A percentile compares a stretch with the other conserved stretches of the same genome.
phyloP scores from a whole-genome alignment of 2,329 filamentous ascomycete species.

The Didymella pomorum region DNA sequence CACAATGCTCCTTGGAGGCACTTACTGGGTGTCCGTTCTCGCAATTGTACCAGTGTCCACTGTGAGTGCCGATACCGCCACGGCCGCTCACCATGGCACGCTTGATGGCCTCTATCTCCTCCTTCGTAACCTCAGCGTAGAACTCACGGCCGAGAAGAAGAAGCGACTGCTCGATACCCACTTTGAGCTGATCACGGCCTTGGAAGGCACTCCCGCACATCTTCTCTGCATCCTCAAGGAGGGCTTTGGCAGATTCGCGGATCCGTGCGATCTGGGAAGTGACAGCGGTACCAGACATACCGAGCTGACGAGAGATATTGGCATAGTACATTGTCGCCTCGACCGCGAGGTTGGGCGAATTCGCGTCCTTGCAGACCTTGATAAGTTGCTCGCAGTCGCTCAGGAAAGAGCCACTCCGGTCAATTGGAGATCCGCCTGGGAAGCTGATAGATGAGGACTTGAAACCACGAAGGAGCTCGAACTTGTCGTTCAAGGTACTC shows the following conservation, averaged over 20 bases:
- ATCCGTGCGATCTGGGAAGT: slow-evolving; percentile 22
- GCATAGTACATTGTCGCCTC: slow-evolving; percentile 49
- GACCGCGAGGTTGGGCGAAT: slow-evolving; percentile 50
- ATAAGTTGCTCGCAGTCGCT: slow-evolving; percentile 42
- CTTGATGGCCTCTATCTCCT: slow-evolving; percentile 57
- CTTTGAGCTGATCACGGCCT: slow-evolving; percentile 28
- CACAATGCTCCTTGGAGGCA: not conserved
- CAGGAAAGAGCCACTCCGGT: slow-evolving; percentile 32
- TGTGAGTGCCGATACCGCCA: slow-evolving; percentile 51
- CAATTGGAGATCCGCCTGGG: slow-evolving; percentile 18
- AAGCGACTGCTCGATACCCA: slow-evolving; percentile 38
- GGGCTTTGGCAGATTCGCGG: slow-evolving; percentile 28
- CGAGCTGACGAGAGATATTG: slow-evolving; percentile 37
- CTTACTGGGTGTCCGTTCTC: slow-evolving; percentile 62
- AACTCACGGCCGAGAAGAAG: slow-evolving; percentile 45
- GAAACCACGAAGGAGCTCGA: slow-evolving; percentile 27
- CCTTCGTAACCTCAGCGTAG: slow-evolving; percentile 54
- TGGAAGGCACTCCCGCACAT: slow-evolving; percentile 49
- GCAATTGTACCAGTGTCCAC: slow-evolving; percentile 70
- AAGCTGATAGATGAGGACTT: slow-evolving; percentile 17
- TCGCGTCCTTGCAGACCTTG: slow-evolving; percentile 36
- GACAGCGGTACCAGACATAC: slow-evolving; percentile 26
- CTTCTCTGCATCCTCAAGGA: slow-evolving; percentile 41
- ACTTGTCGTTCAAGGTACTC: slow-evolving; percentile 43
- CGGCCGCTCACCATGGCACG: slow-evolving; percentile 57